Percentiles rank a stretch among this genome's conserved stretches.
These are phyloP conservation scores for Carnegiea gigantea DNA, from an alignment of 179 eudicot species.

Conservation along the genomic window DNA sequence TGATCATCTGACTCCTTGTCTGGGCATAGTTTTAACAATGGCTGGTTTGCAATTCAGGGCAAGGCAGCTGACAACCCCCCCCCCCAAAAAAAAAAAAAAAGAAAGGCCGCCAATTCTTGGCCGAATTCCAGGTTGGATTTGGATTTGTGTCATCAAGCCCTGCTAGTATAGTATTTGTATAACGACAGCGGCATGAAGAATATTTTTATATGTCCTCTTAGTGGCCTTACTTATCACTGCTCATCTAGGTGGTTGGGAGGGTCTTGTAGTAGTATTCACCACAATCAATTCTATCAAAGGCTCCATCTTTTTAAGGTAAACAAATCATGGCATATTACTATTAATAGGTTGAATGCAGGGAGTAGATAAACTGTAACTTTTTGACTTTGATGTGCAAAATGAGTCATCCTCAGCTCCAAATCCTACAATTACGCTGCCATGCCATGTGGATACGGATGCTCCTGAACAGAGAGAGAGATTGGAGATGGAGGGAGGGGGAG, in stretches of 20 bases:
- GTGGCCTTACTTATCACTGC: no score
- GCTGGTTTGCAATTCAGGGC: no score
- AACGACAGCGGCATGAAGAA: no score
- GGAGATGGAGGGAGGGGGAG: neutral
- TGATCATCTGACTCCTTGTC: no score
- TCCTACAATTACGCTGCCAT: neutral
- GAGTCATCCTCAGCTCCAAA: neutral
- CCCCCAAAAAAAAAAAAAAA: no score
- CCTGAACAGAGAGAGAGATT: constrained; percentile 13
- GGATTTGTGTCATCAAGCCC: constrained; percentile 15
- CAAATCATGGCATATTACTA: neutral
- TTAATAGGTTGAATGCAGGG: neutral
- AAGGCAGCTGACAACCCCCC: no score
- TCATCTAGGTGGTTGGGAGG: no score
- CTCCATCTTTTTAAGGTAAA: neutral
- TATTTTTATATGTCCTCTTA: no score
- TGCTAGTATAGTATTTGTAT: neutral
- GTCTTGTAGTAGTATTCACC: neutral
- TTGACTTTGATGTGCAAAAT: neutral
- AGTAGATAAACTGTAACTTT: neutral
- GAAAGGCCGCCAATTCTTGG: neutral
- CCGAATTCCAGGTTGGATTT: neutral
- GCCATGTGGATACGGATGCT: constrained; percentile 8
- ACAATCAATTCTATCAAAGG: neutral
- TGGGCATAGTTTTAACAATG: no score